A percentile compares a stretch with the other conserved stretches of the same genome.
phyloP scores from a whole-genome alignment of 1,284 basidiomycete species.

The Phaffia rhodozyma region DNA sequence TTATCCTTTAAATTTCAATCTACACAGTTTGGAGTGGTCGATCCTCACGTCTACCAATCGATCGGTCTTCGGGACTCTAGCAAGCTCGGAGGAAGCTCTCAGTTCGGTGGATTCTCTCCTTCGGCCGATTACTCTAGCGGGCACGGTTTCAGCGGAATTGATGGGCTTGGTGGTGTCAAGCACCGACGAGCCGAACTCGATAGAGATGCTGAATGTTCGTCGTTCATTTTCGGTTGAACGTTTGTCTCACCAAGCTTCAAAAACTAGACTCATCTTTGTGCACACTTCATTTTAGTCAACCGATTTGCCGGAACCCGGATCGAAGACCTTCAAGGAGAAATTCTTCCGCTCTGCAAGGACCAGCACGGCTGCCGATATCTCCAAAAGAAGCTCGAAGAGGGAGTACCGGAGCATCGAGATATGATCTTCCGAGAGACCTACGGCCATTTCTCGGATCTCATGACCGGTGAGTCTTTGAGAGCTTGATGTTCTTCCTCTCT shows the following conservation, averaged over 20 bases:
- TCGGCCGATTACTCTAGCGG: conserved; percentile 26
- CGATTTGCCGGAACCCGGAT: conserved; percentile 86
- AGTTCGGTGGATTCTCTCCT: conserved; percentile 15
- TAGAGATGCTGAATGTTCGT: conserved; percentile 53
- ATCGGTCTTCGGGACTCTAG: conserved; percentile 14
- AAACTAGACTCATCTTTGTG: neutral
- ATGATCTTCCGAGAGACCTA: conserved; percentile 99
- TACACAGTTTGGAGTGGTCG: conserved; percentile 33
- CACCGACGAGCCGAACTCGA: conserved; percentile 89
- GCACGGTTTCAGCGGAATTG: conserved; percentile 41
- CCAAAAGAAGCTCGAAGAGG: conserved; percentile 98
- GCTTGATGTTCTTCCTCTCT: conserved; percentile 3
- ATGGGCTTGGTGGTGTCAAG: conserved; percentile 77
- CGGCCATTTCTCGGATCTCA: conserved; percentile 92
- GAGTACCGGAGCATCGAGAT: conserved; percentile 83
- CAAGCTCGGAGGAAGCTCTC: conserved; percentile 3
- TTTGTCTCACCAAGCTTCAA: conserved; percentile 7
- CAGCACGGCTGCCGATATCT: conserved; percentile 98
- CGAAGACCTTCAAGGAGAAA: conserved; percentile 91
- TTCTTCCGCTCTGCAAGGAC: conserved; percentile 88
- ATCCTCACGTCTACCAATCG: conserved; percentile 34
- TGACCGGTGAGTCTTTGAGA: conserved; percentile 57
- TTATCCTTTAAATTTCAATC: too few species aligned
- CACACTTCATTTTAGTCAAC: conserved; percentile 50
- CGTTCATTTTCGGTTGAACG: neutral